Evolutionary conservation across 208 protist species (phyloP).

Genomic region (Leishmania lainsoni): DNA sequence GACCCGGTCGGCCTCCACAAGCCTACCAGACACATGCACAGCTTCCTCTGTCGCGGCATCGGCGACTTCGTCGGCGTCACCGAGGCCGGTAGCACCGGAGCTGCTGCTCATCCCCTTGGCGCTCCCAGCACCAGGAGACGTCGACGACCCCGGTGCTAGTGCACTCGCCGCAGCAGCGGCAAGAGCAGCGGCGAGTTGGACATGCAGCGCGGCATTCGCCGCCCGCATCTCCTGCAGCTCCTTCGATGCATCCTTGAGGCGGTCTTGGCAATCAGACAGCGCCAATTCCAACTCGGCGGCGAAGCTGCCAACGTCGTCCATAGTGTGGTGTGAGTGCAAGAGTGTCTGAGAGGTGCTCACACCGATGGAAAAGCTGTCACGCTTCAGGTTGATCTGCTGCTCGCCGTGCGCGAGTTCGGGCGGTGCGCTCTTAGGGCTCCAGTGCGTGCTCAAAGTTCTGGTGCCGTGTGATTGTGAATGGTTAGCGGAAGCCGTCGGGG

Average conservation of each 20-base stretch:
- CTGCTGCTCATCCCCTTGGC: not conserved
- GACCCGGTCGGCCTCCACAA: too few species aligned
- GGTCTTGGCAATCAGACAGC: conserved; percentile 12
- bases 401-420: not conserved
- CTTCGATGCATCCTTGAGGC: not conserved
- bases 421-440: not conserved
- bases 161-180: conserved; percentile 1
- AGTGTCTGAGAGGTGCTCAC: not conserved
- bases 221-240: conserved; percentile 21
- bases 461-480: too few species aligned
- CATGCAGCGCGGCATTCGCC: conserved; percentile 20
- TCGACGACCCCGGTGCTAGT: not conserved
- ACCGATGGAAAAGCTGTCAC: not conserved
- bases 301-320: not conserved
- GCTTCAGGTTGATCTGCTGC: not conserved
- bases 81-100: not conserved
- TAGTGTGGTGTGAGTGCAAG: not conserved
- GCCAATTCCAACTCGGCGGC: not conserved
- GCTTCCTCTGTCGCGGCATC: too few species aligned
- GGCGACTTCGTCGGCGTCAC: not conserved
- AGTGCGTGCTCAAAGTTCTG: not conserved
- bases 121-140: not conserved
- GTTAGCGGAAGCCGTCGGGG: not conserved
- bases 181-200: conserved; percentile 14
- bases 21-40: too few species aligned